Evolutionary conservation across 208 protist species (phyloP).

Genomic region (Leishmania gerbilli): DNA sequence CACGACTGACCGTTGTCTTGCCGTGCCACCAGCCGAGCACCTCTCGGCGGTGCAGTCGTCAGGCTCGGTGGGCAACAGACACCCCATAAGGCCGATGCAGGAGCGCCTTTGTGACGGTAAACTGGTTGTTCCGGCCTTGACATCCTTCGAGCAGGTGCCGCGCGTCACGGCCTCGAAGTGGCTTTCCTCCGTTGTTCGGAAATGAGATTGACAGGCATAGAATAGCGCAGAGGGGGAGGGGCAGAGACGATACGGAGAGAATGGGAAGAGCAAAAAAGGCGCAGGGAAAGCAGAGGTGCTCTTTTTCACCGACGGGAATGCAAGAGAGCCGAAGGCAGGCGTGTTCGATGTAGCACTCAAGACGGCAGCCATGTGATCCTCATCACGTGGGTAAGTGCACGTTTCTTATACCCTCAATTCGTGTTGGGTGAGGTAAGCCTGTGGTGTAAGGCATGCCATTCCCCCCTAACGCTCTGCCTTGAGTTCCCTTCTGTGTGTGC

Average conservation of each 20-base stretch:
- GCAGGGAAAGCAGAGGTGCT: not conserved
- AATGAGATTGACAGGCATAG: not conserved
- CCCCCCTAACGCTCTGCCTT: not conserved
- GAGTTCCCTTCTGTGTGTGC: not conserved
- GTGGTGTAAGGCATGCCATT: not conserved
- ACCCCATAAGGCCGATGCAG: not conserved
- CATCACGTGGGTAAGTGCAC: not conserved
- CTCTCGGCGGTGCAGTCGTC: not conserved
- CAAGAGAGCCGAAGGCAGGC: not conserved
- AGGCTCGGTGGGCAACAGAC: not conserved
- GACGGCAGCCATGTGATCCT: not conserved
- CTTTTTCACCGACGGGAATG: not conserved
- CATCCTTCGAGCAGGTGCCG: not conserved
- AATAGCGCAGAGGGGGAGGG: not conserved
- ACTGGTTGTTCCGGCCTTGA: not conserved
- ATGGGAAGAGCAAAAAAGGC: not conserved
- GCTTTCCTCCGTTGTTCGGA: not conserved
- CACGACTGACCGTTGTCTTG: not conserved
- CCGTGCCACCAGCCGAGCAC: not conserved
- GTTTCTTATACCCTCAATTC: not conserved
- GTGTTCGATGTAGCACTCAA: not conserved
- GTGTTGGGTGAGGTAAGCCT: not conserved
- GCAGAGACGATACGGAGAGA: not conserved
- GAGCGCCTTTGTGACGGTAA: not conserved
- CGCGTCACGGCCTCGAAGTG: not conserved